Evolutionary conservation across 2,329 filamentous ascomycete species (phyloP).

Genomic region (Colletotrichum euphorbiae): DNA sequence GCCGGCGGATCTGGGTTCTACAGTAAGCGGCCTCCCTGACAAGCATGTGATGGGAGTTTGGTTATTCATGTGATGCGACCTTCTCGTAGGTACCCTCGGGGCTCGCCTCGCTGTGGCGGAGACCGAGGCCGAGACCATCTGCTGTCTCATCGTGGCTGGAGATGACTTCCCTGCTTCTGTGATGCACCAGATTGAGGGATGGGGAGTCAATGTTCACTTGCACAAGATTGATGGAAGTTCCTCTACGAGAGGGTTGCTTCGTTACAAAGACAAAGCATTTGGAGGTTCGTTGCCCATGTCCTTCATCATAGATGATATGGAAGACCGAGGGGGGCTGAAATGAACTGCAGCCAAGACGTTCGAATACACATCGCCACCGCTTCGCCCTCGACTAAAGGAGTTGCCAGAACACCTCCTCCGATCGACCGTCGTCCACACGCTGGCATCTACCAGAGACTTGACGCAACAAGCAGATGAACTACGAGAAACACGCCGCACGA

Average conservation of each 20-base stretch:
- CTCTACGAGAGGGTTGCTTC: slow-evolving; percentile 14
- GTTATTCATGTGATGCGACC: neutral
- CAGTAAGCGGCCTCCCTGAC: neutral
- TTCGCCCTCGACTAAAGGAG: neutral
- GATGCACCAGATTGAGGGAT: slow-evolving; percentile 3
- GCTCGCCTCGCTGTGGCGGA: slow-evolving; percentile 25
- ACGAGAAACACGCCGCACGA: neutral
- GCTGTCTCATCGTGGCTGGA: slow-evolving; percentile 18
- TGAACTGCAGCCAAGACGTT: slow-evolving; percentile 7
- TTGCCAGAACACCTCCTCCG: neutral
- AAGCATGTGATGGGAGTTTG: neutral
- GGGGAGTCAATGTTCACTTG: neutral
- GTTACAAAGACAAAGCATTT: slow-evolving; percentile 23
- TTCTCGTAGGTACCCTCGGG: slow-evolving; percentile 27
- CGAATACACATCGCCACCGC: neutral
- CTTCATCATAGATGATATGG: neutral
- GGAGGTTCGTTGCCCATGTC: neutral
- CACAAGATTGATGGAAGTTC: neutral
- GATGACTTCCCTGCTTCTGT: slow-evolving; percentile 7
- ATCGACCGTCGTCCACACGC: neutral
- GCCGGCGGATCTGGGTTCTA: slow-evolving; percentile 33
- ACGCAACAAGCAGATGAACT: neutral
- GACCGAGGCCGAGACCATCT: neutral
- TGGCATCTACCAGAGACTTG: neutral
- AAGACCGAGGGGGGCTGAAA: neutral